phyloP scores from a whole-genome alignment of 2,329 filamentous ascomycete species.

The Diplodia mutila region DNA sequence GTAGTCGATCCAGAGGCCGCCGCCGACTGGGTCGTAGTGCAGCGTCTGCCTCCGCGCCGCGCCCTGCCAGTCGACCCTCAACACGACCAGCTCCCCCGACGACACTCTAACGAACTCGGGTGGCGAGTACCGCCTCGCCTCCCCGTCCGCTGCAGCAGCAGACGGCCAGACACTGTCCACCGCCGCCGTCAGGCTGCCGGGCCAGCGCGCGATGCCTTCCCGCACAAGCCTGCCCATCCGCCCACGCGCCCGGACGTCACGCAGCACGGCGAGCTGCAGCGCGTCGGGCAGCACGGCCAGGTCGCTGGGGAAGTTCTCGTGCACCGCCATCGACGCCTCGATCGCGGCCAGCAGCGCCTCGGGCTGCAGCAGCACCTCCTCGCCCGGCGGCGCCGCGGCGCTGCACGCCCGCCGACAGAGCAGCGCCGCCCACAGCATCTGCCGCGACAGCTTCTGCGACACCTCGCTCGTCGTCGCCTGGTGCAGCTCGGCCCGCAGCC shows the following conservation, averaged over 20 bases:
- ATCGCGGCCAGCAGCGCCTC: slow-evolving; percentile 39
- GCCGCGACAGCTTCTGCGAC: slow-evolving; percentile 46
- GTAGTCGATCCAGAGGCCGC: slow-evolving; percentile 55
- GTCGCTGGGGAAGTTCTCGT: slow-evolving; percentile 51
- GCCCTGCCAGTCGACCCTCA: neutral
- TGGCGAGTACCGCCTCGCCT: slow-evolving; percentile 27
- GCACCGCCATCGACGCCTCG: slow-evolving; percentile 49
- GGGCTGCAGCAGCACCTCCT: slow-evolving; percentile 6
- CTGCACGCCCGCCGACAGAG: slow-evolving; percentile 57
- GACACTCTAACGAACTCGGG: slow-evolving; percentile 31
- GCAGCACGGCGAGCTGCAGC: slow-evolving; percentile 49
- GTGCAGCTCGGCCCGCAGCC: slow-evolving; percentile 53
- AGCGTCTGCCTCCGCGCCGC: slow-evolving; percentile 39
- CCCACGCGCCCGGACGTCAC: slow-evolving; percentile 53
- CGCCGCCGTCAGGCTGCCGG: slow-evolving; percentile 38
- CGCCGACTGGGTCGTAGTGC: slow-evolving; percentile 52
- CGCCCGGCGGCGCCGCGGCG: neutral
- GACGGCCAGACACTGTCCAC: slow-evolving; percentile 51
- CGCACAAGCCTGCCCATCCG: slow-evolving; percentile 43
- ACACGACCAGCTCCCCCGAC: neutral
- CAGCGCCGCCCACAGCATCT: slow-evolving; percentile 59
- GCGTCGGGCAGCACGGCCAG: slow-evolving; percentile 39
- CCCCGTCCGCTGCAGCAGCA: slow-evolving; percentile 35
- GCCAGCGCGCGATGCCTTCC: slow-evolving; percentile 41
- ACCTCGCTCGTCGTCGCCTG: slow-evolving; percentile 43